Conservation (phyloP, 2,329 filamentous ascomycete species). For the Arthrinium puccinioides region DNA sequence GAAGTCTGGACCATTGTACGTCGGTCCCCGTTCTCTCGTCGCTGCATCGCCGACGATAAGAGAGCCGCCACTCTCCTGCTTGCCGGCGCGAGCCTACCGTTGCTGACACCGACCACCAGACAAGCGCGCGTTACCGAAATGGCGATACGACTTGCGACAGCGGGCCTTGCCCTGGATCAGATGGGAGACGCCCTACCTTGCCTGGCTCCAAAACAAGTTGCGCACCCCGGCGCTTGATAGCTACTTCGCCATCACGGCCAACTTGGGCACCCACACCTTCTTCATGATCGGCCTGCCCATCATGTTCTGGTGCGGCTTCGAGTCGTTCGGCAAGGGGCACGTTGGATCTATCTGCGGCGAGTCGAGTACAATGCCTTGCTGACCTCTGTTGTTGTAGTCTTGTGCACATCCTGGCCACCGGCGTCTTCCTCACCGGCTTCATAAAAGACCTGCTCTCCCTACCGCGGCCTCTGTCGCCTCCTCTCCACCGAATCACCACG, state of each 20-base stretch:
- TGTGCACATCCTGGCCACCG: slow-evolving; percentile 69
- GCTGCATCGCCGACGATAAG: neutral
- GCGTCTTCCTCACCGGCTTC: slow-evolving; percentile 85
- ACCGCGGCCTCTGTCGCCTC: slow-evolving; percentile 84
- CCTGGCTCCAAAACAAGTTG: slow-evolving; percentile 71
- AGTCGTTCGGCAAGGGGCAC: slow-evolving; percentile 78
- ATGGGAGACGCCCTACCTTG: slow-evolving; percentile 92
- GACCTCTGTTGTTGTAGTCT: slow-evolving; percentile 33
- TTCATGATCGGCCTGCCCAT: slow-evolving; percentile 96
- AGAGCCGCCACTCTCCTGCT: neutral
- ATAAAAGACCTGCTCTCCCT: slow-evolving; percentile 91
- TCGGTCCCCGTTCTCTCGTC: slow-evolving; percentile 11
- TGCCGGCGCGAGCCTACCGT: neutral
- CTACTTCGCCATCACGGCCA: slow-evolving; percentile 95
- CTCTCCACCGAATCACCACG: slow-evolving; percentile 92
- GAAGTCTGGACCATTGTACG: slow-evolving; percentile 72
- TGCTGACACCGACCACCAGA: slow-evolving; percentile 42
- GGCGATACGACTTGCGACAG: slow-evolving; percentile 83
- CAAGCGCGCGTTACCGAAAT: slow-evolving; percentile 72
- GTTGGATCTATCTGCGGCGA: slow-evolving; percentile 27
- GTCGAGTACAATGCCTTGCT: slow-evolving; percentile 6
- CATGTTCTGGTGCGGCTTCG: slow-evolving; percentile 92
- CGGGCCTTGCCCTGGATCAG: slow-evolving; percentile 77
- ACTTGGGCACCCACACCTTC: slow-evolving; percentile 95
- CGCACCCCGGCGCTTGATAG: slow-evolving; percentile 83